Base-by-base conservation (phyloP, 306 rosid species). In the Malus sylvestris region DNA sequence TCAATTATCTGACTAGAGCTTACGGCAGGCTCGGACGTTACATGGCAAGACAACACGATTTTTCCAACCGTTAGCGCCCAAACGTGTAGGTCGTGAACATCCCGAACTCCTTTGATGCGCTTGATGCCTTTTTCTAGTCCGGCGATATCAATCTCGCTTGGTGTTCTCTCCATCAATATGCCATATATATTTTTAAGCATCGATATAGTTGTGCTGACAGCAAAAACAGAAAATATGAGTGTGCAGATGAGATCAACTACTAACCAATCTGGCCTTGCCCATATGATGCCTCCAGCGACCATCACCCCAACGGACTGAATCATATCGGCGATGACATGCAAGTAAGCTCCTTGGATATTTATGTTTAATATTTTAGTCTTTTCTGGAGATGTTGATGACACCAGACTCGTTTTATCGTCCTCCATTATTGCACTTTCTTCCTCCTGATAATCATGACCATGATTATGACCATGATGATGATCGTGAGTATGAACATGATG, bases 301-400 rank as follows among this genome's bases (percentile, higher is more conserved):
- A 95, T 95, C 84, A 95, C 99, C 68, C 99, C 99, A 18, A 90
- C 29, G 61, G 97, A 92, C 80, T 95, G 99, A 77, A 95, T 90
- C 96, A 95, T 80, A 85, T 95, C 99, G 8, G 91, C 79, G 76
- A 92, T 83, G 29, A 90, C 93, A 87, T 95, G 99, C 77, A 95
- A 81, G 85, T 95, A 92, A 20, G 99, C 99, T 45, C 99, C 99
- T 82, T 92, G 93, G 38, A 95, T 38, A 78, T 95, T 95, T 79
- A 95, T 89, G 91, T 90, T 86, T 72, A 81, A 69, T 6, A 27
- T 72, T 73, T 59, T 83, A 33, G 30, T 68, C 52, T 81, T 86
- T 63, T 23, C 77, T 22, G 82, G 82, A 74, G 76, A 67, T 57
- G 64, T 71, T 16, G 92, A 71, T 20, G 92, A 71, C 49, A 79